Conservation (phyloP, 1,284 basidiomycete species). For the Pyrrhoderma lamaoense region DNA sequence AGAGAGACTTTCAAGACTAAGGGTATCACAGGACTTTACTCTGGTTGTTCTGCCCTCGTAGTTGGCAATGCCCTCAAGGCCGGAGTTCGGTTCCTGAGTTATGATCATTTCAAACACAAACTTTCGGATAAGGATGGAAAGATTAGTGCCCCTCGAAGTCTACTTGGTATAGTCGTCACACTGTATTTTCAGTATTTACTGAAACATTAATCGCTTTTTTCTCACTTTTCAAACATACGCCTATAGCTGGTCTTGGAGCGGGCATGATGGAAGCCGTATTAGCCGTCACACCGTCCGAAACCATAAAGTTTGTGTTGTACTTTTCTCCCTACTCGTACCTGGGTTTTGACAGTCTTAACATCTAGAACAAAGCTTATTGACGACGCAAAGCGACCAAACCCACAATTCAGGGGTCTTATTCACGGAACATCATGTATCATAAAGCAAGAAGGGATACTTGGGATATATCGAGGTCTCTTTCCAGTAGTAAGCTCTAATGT, state of each 20-base stretch:
- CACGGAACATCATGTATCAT: slow-evolving; percentile 85
- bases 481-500: slow-evolving; percentile 85
- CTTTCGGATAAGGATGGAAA: slow-evolving; percentile 87
- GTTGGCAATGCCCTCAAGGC: slow-evolving; percentile 90
- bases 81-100: slow-evolving; percentile 90
- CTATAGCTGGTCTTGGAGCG: slow-evolving; percentile 82
- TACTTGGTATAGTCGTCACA: slow-evolving; percentile 55
- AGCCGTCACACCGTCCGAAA: slow-evolving; percentile 96
- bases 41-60: slow-evolving; percentile 80
- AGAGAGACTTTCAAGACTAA: slow-evolving; percentile 63
- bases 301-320: slow-evolving; percentile 75
- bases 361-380: slow-evolving; percentile 97
- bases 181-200: background rate
- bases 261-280: slow-evolving; percentile 93
- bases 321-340: background rate
- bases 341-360: background rate
- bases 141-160: slow-evolving; percentile 76
- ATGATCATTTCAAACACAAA: slow-evolving; percentile 86
- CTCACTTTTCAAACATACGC: no score
- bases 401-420: slow-evolving; percentile 82
- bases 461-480: slow-evolving; percentile 89
- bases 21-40: slow-evolving; percentile 75
- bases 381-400: slow-evolving; percentile 79
- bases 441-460: slow-evolving; percentile 71
- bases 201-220: background rate